Evolutionary conservation across 2,329 filamentous ascomycete genomes (phyloP).

Genomic region (Ilyonectria sp.): DNA sequence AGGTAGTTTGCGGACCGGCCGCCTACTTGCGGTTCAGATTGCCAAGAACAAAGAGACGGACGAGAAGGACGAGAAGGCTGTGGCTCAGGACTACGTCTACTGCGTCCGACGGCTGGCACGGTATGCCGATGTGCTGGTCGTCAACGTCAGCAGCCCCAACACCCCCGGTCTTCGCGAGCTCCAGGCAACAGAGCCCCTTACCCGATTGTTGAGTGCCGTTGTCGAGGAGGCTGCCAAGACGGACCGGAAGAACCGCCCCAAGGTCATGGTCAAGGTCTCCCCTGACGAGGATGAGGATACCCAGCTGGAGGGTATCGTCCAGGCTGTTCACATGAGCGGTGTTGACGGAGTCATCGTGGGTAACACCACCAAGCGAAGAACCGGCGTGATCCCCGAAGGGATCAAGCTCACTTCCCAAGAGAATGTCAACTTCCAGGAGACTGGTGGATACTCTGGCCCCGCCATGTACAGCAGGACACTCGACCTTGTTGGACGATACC

Average conservation of each 20-base stretch:
- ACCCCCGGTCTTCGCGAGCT: conserved; percentile 91
- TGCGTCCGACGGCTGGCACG: conserved; percentile 86
- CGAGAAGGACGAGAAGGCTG: conserved; percentile 86
- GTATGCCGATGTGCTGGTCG: conserved; percentile 96
- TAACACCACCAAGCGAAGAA: conserved; percentile 92
- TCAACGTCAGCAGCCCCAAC: conserved; percentile 98
- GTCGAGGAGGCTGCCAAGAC: conserved; percentile 82
- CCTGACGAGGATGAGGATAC: conserved; percentile 91
- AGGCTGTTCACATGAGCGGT: conserved; percentile 85
- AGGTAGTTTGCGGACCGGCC: conserved; percentile 83
- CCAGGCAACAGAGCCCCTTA: conserved; percentile 88
- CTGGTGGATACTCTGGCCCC: conserved; percentile 92
- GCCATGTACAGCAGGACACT: conserved; percentile 88
- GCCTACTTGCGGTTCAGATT: conserved; percentile 89
- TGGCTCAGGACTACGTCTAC: conserved; percentile 87
- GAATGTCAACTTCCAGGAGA: conserved; percentile 77
- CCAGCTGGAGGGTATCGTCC: conserved; percentile 90
- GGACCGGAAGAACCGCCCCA: conserved; percentile 75
- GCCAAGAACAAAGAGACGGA: conserved; percentile 97
- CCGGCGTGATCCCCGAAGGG: conserved; percentile 78
- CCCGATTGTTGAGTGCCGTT: conserved; percentile 84
- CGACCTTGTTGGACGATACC: conserved; percentile 84
- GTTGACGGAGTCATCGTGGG: conserved; percentile 97
- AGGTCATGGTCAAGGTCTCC: conserved; percentile 97
- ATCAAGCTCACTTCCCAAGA: conserved; percentile 78